Evolutionary conservation across 805 yeast species (phyloP), one percentile per base, ranked within the genome.

Genomic region (Nakazawaea populi): DNA sequence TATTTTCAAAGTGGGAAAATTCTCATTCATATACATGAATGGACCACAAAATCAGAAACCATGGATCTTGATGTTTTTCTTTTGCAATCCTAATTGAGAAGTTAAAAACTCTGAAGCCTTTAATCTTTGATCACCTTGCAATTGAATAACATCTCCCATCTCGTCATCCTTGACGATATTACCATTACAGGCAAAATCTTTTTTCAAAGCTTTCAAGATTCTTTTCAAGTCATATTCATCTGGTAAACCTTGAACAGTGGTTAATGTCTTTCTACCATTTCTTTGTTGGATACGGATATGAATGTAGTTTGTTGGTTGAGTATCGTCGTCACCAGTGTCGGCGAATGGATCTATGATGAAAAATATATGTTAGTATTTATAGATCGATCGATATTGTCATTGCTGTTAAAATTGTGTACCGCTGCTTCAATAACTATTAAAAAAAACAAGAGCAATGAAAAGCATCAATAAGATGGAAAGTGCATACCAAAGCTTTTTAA

Each of bases 221-320:
- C 92, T 89, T 79, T 92, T 92, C 70, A 87, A 76, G 69, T 92
- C 99, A 73, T 89, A 92, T 72, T 94, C 98, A 56, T 74, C 83
- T 58, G 98, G 97, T 55, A 92, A 81, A 67, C 99, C 99, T 76
- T 94, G 98, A 56, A 92, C 98, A 41, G 99, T 92, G 59, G 99
- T 92, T 69, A 92, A 82, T 57, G 98, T 92, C 76, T 92, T 92
- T 77, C 98, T 91, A 69, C 99, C 99, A 77, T 94, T 92, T 80
- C 99, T 92, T 78, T 92, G 99, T 76, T 92, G 99, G 70, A 95
- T 92, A 80, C 99, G 95, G 71, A 92, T 87, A 74, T 91, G 99
- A 73, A 92, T 89, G 76, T 91, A 89, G 78, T 89, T 90, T 54
- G 95, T 83, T 67, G 96, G 87, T 75, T 92, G 92, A 62, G 96